phyloP scores from a whole-genome alignment of 2,329 filamentous ascomycete genomes.

The Lecanoromycetidae sp. region DNA sequence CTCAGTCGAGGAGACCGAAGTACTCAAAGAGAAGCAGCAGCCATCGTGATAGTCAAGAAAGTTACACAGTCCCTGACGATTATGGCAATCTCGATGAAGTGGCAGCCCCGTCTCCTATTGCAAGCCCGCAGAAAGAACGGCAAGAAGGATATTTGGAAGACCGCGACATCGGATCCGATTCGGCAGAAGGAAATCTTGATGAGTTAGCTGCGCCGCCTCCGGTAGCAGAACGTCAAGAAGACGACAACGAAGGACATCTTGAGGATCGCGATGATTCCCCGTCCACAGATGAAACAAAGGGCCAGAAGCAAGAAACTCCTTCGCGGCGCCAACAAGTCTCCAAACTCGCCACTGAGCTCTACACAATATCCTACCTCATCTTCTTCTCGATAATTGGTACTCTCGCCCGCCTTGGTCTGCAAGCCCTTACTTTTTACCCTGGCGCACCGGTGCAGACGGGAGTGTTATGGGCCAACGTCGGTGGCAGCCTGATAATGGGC shows the following conservation, averaged over 20 bases:
- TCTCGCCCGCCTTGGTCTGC: conserved; percentile 66
- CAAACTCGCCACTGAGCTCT: conserved; percentile 44
- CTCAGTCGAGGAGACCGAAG: no score
- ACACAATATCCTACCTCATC: conserved; percentile 69
- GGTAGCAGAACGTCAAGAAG: neutral
- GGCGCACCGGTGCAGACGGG: conserved; percentile 62
- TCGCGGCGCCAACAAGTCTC: conserved; percentile 29
- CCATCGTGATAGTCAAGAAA: conserved; percentile 9
- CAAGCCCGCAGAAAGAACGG: conserved; percentile 30
- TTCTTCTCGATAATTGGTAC: conserved; percentile 79
- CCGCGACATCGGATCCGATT: neutral
- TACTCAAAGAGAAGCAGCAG: neutral
- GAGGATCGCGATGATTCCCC: neutral
- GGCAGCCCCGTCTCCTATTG: conserved; percentile 32
- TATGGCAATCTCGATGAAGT: conserved; percentile 24
- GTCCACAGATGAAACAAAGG: neutral
- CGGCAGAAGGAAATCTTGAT: neutral
- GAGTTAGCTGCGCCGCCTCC: neutral
- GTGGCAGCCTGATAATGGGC: conserved; percentile 70
- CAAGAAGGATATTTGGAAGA: conserved; percentile 10
- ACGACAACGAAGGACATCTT: neutral
- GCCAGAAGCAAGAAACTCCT: neutral
- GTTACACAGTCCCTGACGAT: conserved; percentile 18
- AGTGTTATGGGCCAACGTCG: conserved; percentile 79
- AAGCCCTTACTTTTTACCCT: conserved; percentile 67